These are phyloP conservation scores for Aspergillus cejpii DNA, from an alignment of 2,329 filamentous ascomycete genomes.

Conservation along the genomic window DNA sequence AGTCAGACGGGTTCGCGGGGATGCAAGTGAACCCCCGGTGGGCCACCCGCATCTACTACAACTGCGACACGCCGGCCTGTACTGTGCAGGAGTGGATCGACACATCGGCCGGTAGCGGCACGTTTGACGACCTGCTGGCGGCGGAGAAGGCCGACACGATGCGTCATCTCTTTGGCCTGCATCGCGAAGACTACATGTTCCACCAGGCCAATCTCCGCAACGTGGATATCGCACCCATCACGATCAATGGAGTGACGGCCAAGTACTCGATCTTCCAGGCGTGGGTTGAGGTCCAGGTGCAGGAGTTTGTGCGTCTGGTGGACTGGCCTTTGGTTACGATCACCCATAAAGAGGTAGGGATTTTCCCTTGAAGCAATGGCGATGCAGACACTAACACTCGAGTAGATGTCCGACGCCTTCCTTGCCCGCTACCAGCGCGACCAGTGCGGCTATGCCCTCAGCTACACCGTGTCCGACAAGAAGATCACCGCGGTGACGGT, in stretches of 20 bases:
- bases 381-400: background rate
- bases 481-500: slow-evolving; percentile 49
- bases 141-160: slow-evolving; percentile 50
- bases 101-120: slow-evolving; percentile 51
- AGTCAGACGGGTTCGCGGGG: slow-evolving; percentile 50
- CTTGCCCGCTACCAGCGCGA: slow-evolving; percentile 50
- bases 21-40: slow-evolving; percentile 54
- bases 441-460: slow-evolving; percentile 46
- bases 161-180: slow-evolving; percentile 51
- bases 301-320: slow-evolving; percentile 50
- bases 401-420: slow-evolving; percentile 45
- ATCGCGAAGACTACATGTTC: slow-evolving; percentile 56
- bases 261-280: slow-evolving; percentile 51
- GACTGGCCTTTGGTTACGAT: slow-evolving; percentile 51
- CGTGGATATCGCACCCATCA: slow-evolving; percentile 43
- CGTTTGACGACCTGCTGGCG: slow-evolving; percentile 47
- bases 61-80: slow-evolving; percentile 53
- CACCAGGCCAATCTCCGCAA: slow-evolving; percentile 57
- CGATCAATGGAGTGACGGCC: slow-evolving; percentile 44
- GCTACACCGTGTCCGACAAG: slow-evolving; percentile 41
- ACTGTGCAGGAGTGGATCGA: slow-evolving; percentile 56
- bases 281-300: slow-evolving; percentile 50
- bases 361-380: background rate
- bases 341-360: slow-evolving; percentile 50
- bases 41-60: slow-evolving; percentile 59